Evolutionary conservation across 2,329 filamentous ascomycete species (phyloP).

Genomic region (Westerdykella sp.): DNA sequence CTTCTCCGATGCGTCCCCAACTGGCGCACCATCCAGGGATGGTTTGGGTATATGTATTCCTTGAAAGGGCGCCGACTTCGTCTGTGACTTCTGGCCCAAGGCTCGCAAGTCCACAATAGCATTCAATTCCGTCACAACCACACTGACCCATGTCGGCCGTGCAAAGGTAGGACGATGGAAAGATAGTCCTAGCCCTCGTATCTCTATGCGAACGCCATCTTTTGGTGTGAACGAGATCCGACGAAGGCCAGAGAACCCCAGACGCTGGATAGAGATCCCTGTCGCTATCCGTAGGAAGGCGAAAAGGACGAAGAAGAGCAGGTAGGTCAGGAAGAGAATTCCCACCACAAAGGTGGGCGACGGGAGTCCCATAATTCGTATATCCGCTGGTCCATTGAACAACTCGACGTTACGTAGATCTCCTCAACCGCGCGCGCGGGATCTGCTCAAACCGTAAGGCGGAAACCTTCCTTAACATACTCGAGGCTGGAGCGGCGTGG

Average conservation of each 20-base stretch:
- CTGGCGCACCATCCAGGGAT: neutral
- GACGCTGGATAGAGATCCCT: slow-evolving; percentile 88
- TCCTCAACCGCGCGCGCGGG: neutral
- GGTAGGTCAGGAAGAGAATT: slow-evolving; percentile 76
- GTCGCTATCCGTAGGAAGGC: slow-evolving; percentile 88
- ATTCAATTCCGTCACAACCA: slow-evolving; percentile 78
- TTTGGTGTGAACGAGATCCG: slow-evolving; percentile 83
- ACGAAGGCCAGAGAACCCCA: slow-evolving; percentile 87
- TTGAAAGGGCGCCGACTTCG: slow-evolving; percentile 25
- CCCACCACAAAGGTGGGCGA: slow-evolving; percentile 70
- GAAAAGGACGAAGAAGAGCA: slow-evolving; percentile 88
- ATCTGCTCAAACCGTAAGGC: neutral
- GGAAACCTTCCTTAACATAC: neutral
- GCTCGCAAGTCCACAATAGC: slow-evolving; percentile 73
- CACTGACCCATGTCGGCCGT: slow-evolving; percentile 91
- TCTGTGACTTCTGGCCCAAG: slow-evolving; percentile 42
- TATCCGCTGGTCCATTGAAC: slow-evolving; percentile 19
- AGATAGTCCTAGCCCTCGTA: slow-evolving; percentile 80
- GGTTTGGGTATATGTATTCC: slow-evolving; percentile 10
- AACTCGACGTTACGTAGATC: neutral
- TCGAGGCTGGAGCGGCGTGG: neutral
- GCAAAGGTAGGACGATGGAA: slow-evolving; percentile 93
- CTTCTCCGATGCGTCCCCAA: slow-evolving; percentile 23
- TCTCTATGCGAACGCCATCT: slow-evolving; percentile 83
- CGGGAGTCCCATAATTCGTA: slow-evolving; percentile 41